These are phyloP conservation scores for Cyclotella cryptica DNA, from an alignment of 108 stramenopile genomes.

Conservation along the genomic window DNA sequence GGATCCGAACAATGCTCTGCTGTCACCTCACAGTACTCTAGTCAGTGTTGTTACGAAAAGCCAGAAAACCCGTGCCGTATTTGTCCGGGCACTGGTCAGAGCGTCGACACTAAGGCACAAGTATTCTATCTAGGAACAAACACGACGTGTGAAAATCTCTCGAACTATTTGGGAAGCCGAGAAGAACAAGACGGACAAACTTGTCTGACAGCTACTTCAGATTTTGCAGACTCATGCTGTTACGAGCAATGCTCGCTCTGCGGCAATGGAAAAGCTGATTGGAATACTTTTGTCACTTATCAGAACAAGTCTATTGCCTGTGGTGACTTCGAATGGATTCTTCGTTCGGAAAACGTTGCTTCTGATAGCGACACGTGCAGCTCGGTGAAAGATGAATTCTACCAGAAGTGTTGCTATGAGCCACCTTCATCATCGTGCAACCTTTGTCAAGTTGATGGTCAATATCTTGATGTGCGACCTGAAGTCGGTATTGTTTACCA, in stretches of 20 bases:
- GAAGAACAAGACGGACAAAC: slow-evolving; percentile 47
- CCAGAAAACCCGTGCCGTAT: slow-evolving; percentile 53
- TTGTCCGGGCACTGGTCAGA: slow-evolving; percentile 31
- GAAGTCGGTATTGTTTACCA: slow-evolving; percentile 30
- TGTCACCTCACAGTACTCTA: slow-evolving; percentile 30
- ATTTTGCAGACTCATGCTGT: slow-evolving; percentile 45
- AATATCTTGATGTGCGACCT: slow-evolving; percentile 47
- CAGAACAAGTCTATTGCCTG: slow-evolving; percentile 46
- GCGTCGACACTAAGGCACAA: slow-evolving; percentile 33
- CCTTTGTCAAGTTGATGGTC: slow-evolving; percentile 37
- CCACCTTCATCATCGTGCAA: slow-evolving; percentile 49
- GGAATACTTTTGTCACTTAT: slow-evolving; percentile 47
- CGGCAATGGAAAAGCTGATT: slow-evolving; percentile 51
- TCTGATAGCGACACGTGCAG: slow-evolving; percentile 47
- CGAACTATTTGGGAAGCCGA: slow-evolving; percentile 54
- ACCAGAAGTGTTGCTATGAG: slow-evolving; percentile 47
- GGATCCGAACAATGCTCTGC: slow-evolving; percentile 44
- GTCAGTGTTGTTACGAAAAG: slow-evolving; percentile 45
- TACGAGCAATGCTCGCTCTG: slow-evolving; percentile 51
- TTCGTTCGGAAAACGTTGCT: slow-evolving; percentile 32
- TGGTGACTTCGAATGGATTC: slow-evolving; percentile 57
- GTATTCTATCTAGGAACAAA: slow-evolving; percentile 50
- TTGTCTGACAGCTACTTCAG: slow-evolving; percentile 31
- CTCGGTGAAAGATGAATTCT: slow-evolving; percentile 46
- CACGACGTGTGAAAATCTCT: slow-evolving; percentile 52